Conservation (phyloP, 1,139 yeast species). For the Entelexis paramagnoliae region DNA sequence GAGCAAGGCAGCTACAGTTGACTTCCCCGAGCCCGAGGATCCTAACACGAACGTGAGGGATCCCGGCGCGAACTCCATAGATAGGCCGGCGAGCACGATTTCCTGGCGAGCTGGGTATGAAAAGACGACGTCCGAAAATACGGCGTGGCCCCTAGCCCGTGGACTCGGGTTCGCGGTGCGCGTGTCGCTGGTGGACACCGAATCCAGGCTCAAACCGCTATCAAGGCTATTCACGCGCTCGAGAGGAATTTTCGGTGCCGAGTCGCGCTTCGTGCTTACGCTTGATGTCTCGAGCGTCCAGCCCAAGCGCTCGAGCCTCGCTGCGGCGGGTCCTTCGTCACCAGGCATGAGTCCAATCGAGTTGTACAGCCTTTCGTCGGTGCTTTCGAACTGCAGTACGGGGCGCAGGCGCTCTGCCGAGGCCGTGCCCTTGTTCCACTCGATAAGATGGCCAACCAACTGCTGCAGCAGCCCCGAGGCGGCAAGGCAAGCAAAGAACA, state of each 20-base stretch:
- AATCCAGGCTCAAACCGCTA: background rate
- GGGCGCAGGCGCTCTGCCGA: conserved; percentile 21
- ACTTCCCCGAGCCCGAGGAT: conserved; percentile 84
- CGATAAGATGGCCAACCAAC: conserved; percentile 29
- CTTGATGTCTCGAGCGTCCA: background rate
- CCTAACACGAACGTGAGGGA: conserved; percentile 61
- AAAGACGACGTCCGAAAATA: conserved; percentile 43
- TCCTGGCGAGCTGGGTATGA: conserved; percentile 49
- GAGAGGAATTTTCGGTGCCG: background rate
- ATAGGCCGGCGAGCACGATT: conserved; percentile 39
- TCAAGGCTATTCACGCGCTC: background rate
- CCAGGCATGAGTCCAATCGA: conserved; percentile 21
- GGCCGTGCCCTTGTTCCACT: conserved; percentile 32
- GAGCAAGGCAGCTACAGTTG: conserved; percentile 60
- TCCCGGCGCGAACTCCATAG: conserved; percentile 40
- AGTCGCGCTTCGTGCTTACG: background rate
- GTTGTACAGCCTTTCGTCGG: conserved; percentile 5
- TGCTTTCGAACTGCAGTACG: conserved; percentile 7
- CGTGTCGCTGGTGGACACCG: background rate
- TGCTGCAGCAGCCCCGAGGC: conserved; percentile 46
- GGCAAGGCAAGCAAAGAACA: conserved; percentile 70
- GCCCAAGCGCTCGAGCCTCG: conserved; percentile 8
- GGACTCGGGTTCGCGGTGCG: no score
- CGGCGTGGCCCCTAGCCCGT: conserved; percentile 36
- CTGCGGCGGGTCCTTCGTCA: background rate